Conservation (phyloP, 129 eudicot species). For the Scalesia atractyloides region DNA sequence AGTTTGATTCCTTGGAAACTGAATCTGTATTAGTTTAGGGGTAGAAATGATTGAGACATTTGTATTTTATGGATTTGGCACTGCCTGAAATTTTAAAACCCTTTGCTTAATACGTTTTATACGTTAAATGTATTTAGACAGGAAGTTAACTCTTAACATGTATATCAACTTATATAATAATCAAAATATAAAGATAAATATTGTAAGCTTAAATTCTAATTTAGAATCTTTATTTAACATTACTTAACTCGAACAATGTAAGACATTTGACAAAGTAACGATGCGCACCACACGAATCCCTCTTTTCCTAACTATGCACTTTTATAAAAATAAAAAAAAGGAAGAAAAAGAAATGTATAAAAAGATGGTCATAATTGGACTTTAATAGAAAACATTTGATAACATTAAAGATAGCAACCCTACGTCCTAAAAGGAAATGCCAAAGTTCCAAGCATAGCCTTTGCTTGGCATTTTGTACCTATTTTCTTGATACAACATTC, state of each 20-base stretch:
- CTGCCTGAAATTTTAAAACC: no score
- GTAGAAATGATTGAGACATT: no score
- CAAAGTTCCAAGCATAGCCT: conserved; percentile 31
- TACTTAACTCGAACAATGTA: not conserved
- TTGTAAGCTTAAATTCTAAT: not conserved
- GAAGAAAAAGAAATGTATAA: not conserved
- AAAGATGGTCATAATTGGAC: not conserved
- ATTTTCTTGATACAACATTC: conserved; percentile 29
- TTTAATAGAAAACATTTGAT: conserved; percentile 10
- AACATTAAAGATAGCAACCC: conserved; percentile 19
- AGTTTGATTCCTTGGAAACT: no score
- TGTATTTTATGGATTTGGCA: no score
- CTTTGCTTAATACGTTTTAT: no score
- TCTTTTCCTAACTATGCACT: not conserved
- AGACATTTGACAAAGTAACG: not conserved
- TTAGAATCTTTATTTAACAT: not conserved
- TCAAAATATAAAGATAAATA: no score
- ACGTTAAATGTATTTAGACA: no score
- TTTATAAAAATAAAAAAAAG: not conserved
- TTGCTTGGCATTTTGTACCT: conserved; percentile 23
- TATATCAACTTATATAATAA: no score
- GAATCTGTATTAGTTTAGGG: no score
- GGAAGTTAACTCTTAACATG: no score
- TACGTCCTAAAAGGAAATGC: conserved; percentile 25
- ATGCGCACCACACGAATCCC: not conserved